Evolutionary conservation across 1,284 basidiomycete genomes (phyloP), one percentile per base, ranked within the genome.

Genomic region (Volvariella volvacea): DNA sequence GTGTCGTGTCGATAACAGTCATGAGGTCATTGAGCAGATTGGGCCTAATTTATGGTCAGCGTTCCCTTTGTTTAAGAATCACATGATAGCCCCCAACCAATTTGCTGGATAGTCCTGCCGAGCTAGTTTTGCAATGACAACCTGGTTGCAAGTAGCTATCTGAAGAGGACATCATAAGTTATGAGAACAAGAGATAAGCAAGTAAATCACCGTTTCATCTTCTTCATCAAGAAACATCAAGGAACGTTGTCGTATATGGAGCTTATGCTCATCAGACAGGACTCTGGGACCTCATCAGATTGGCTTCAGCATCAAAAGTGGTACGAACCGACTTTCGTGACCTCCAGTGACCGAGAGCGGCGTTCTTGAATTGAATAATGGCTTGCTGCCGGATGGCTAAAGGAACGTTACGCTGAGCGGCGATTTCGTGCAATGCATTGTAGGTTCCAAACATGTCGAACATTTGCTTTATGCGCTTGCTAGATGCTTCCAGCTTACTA

Each of bases 331-430:
- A 86, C 88, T 78, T 86, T 62, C 80, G 66, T 21, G 81, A 81
- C 56, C 73, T 70, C 87, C 87, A 90, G 52, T 83, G 79, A 42
- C 62, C 63, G 3, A 78, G 55, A 4, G 78, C 81, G 1, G 71
- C 67, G 51, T 90, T 90, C 61, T 90, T 90, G 63, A 89, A 84
- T 55, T 89, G 87, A 46, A 90, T 87, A 50, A 88, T 87, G 33
- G 81, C 76, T 55, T 84, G 81, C 54, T 86, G 78, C 34, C 87
- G 78, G 39, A 88, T 71, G n/a, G 65, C 64, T 21, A 86, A 58
- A 14, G 83, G 78, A 14, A 81, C 59, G 1, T 69, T 62, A 50
- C 62, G 66, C 53, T 78, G 73, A 25, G 76, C 66, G 22, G 86
- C 82, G 58, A 90, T 87, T 51, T 80, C 74, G 51, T 84, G 78